phyloP scores from a whole-genome alignment of 129 eudicot species.

The Lonicera japonica region DNA sequence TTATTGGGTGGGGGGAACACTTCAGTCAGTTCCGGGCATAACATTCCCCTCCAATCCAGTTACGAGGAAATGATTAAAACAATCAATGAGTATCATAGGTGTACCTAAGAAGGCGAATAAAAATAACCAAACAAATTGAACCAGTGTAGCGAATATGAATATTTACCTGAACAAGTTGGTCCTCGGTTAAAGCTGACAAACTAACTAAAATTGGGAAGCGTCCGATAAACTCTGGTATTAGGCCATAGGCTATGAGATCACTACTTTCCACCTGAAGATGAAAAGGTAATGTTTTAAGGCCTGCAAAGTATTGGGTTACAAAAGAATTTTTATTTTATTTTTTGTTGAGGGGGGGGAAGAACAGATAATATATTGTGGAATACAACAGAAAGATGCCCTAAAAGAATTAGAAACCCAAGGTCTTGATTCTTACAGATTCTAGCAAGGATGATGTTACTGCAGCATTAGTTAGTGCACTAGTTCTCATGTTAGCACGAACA shows the following conservation, averaged over 20 bases:
- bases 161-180: conserved; percentile 84
- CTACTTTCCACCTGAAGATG: conserved; percentile 81
- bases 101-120: not conserved
- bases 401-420: not conserved
- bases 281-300: conserved; percentile 2
- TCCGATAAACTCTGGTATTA: conserved; percentile 89
- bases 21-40: too few species aligned
- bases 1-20: too few species aligned
- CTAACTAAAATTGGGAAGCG: conserved; percentile 90
- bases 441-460: conserved; percentile 70
- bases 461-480: conserved; percentile 54
- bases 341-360: not conserved
- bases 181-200: conserved; percentile 71
- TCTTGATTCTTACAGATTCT: conserved; percentile 58
- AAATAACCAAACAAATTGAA: not conserved
- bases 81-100: not conserved
- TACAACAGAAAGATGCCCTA: too few species aligned
- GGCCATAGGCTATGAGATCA: conserved; percentile 89
- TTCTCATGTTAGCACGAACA: conserved; percentile 90
- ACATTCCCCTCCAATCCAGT: too few species aligned
- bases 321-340: too few species aligned
- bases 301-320: not conserved
- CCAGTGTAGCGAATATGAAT: not conserved
- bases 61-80: too few species aligned
- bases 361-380: not conserved